These are phyloP conservation scores for Thymus quinquecostatus DNA, from an alignment of 257 asterid genomes.

Conservation along the genomic window DNA sequence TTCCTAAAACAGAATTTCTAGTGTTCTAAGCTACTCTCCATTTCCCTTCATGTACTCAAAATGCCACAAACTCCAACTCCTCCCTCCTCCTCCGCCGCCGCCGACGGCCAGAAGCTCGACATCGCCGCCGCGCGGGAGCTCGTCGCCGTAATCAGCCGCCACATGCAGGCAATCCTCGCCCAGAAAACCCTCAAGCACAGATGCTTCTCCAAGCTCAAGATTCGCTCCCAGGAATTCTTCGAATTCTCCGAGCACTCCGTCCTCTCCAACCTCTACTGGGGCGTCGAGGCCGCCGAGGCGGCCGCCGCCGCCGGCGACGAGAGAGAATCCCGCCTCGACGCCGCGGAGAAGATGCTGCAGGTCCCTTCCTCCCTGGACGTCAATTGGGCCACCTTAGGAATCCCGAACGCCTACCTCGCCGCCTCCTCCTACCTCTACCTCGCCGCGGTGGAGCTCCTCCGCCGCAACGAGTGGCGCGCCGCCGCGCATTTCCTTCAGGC, in stretches of 20 bases:
- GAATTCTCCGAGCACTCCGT: constrained; percentile 76
- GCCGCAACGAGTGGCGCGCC: constrained; percentile 64
- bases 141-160: constrained; percentile 47
- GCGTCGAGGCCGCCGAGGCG: constrained; percentile 56
- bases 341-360: constrained; percentile 83
- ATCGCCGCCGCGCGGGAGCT: constrained; percentile 52
- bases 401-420: constrained; percentile 50
- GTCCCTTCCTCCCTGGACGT: constrained; percentile 78
- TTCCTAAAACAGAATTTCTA: constrained; percentile 41
- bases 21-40: constrained; percentile 31
- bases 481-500: constrained; percentile 88
- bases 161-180: constrained; percentile 48
- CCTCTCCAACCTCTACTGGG: constrained; percentile 83
- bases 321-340: constrained; percentile 41
- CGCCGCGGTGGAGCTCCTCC: constrained; percentile 50
- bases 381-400: constrained; percentile 62
- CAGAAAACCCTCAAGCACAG: constrained; percentile 48
- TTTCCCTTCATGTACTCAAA: constrained; percentile 42
- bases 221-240: constrained; percentile 53
- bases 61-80: constrained; percentile 30
- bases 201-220: constrained; percentile 62
- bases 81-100: constrained; percentile 37
- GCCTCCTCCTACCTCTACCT: constrained; percentile 74
- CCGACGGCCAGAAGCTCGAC: constrained; percentile 50
- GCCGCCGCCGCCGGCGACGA: constrained; percentile 46